Conservation (phyloP, 805 yeast genomes). For the Cyberlindnera mississippiensis region DNA sequence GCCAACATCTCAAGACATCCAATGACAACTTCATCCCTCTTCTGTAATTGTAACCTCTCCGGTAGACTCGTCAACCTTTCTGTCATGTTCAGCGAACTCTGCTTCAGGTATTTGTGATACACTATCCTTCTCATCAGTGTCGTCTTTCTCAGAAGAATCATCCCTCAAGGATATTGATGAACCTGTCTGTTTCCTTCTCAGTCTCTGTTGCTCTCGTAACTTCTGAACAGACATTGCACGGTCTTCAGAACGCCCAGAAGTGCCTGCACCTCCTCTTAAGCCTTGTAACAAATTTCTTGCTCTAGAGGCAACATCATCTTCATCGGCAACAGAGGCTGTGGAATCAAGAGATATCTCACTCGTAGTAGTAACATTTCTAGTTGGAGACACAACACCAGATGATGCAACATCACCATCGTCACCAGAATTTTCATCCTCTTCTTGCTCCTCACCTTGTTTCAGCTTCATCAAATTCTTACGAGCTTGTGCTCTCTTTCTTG, state of each 20-base stretch:
- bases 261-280: slow-evolving; percentile 36
- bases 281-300: slow-evolving; percentile 64
- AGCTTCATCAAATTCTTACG: slow-evolving; percentile 54
- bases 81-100: slow-evolving; percentile 1
- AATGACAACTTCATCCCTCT: not conserved
- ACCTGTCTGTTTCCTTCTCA: slow-evolving; percentile 23
- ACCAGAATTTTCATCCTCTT: slow-evolving; percentile 18
- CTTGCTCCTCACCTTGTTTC: slow-evolving; percentile 24
- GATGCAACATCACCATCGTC: slow-evolving; percentile 12
- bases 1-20: not conserved
- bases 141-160: slow-evolving; percentile 2
- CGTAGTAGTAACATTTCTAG: slow-evolving; percentile 5
- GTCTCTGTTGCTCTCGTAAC: slow-evolving; percentile 39
- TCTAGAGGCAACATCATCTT: slow-evolving; percentile 47
- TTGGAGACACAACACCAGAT: slow-evolving; percentile 16
- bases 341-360: slow-evolving; percentile 1
- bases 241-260: slow-evolving; percentile 27
- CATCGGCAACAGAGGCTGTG: slow-evolving; percentile 15
- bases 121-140: not conserved
- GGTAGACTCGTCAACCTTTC: not conserved
- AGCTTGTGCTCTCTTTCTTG: slow-evolving; percentile 75
- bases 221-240: slow-evolving; percentile 38
- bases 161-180: slow-evolving; percentile 4
- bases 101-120: not conserved
- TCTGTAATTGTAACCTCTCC: not conserved